A percentile compares a stretch with the other conserved stretches of the same genome.
These are phyloP conservation scores for Botryotinia convoluta DNA, from an alignment of 2,329 filamentous ascomycete species.

Conservation along the genomic window DNA sequence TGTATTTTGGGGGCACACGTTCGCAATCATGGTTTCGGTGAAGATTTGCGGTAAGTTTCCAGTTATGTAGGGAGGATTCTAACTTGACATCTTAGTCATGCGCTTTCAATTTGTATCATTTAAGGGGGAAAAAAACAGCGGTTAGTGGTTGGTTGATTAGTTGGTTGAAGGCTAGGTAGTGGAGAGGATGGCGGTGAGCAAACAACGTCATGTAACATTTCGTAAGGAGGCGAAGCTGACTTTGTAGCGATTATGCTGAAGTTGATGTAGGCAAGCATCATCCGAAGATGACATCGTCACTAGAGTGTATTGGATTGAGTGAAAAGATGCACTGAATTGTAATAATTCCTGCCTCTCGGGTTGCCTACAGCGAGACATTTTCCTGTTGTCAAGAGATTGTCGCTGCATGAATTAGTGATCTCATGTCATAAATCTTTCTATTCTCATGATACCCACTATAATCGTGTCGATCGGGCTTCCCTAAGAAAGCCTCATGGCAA, in stretches of 20 bases:
- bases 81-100: neutral
- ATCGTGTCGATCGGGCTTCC: neutral
- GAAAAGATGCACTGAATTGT: constrained; percentile 2
- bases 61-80: neutral
- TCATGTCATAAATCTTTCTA: neutral
- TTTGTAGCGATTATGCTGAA: neutral
- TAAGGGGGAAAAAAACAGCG: neutral
- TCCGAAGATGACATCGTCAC: neutral
- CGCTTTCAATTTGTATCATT: neutral
- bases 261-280: neutral
- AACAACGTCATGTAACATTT: neutral
- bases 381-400: neutral
- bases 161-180: neutral
- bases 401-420: constrained; percentile 8
- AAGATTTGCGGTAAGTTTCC: neutral
- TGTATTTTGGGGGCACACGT: neutral
- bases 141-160: too few species aligned
- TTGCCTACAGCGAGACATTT: constrained; percentile 1
- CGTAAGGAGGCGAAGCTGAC: neutral
- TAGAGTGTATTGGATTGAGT: neutral
- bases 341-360: neutral
- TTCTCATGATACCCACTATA: neutral
- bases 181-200: neutral
- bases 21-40: neutral
- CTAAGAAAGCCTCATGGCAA: neutral